phyloP scores from a whole-genome alignment of 306 rosid genomes.

The Hippophae rhamnoides region DNA sequence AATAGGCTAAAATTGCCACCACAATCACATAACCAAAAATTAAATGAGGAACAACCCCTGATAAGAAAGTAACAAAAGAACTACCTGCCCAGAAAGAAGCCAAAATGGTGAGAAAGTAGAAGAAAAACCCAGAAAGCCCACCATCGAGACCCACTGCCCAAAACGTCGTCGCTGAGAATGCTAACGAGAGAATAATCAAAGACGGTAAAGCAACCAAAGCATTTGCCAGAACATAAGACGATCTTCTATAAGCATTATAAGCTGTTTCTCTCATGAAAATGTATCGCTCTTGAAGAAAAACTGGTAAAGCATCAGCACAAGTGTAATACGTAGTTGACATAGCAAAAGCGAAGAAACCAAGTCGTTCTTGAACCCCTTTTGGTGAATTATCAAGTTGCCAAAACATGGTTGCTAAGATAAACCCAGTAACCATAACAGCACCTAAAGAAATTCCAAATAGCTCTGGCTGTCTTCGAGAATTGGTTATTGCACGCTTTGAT shows the following conservation, averaged over 20 bases:
- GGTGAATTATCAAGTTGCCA: constrained; percentile 76
- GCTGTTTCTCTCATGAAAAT: constrained; percentile 93
- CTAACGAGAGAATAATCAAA: constrained; percentile 41
- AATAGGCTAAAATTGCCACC: constrained; percentile 76
- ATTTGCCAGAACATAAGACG: constrained; percentile 71
- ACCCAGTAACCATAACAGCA: constrained; percentile 70
- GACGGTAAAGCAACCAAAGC: constrained; percentile 47
- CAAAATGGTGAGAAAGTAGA: constrained; percentile 52
- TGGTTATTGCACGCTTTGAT: constrained; percentile 39
- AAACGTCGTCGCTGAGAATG: constrained; percentile 55
- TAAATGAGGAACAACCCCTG: constrained; percentile 89
- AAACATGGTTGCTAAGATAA: constrained; percentile 76
- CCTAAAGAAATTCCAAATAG: constrained; percentile 64
- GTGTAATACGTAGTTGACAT: constrained; percentile 97
- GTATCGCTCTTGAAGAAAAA: constrained; percentile 82
- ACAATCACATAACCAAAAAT: constrained; percentile 86
- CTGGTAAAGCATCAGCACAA: constrained; percentile 85
- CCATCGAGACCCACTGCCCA: constrained; percentile 97
- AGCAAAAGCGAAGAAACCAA: constrained; percentile 90
- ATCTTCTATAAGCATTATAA: constrained; percentile 65
- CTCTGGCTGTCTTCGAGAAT: constrained; percentile 61
- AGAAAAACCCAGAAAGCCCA: constrained; percentile 45
- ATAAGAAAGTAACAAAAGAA: constrained; percentile 77
- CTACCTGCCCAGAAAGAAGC: constrained; percentile 93
- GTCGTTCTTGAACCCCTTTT: constrained; percentile 65